Evolutionary conservation across 768 basidiomycete genomes (phyloP).

Genomic region (Podaxis rugospora): DNA sequence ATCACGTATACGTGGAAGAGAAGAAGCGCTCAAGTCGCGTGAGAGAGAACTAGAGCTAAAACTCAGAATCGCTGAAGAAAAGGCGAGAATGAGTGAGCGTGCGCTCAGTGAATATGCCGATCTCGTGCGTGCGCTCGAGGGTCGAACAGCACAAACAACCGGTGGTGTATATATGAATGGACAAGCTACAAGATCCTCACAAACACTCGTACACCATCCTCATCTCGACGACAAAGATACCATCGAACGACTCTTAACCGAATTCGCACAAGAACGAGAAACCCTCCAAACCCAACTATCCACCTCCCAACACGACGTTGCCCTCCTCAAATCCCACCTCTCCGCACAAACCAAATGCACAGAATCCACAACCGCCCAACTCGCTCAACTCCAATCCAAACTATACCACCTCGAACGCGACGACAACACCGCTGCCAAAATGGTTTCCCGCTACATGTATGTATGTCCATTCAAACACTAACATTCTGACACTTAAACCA

Average conservation of each 20-base stretch:
- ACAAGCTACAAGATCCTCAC: not conserved
- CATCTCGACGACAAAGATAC: constrained; percentile 39
- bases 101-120: constrained; percentile 73
- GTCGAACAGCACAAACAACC: constrained; percentile 19
- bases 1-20: constrained; percentile 45
- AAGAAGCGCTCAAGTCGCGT: constrained; percentile 47
- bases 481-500: too few relatives aligned
- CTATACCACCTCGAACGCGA: constrained; percentile 56
- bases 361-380: constrained; percentile 37
- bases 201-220: not conserved
- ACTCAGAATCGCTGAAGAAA: constrained; percentile 49
- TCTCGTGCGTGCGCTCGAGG: constrained; percentile 63
- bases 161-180: not conserved
- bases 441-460: constrained; percentile 50
- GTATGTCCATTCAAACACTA: too few relatives aligned
- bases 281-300: constrained; percentile 39
- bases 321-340: constrained; percentile 33
- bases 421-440: constrained; percentile 72
- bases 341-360: constrained; percentile 42
- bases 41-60: constrained; percentile 45
- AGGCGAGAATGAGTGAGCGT: constrained; percentile 56
- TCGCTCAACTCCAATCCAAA: constrained; percentile 43
- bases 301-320: constrained; percentile 40
- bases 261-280: constrained; percentile 46
- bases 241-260: constrained; percentile 43